These are phyloP conservation scores for Panus rudis DNA, from an alignment of 768 basidiomycete species.

Conservation along the genomic window DNA sequence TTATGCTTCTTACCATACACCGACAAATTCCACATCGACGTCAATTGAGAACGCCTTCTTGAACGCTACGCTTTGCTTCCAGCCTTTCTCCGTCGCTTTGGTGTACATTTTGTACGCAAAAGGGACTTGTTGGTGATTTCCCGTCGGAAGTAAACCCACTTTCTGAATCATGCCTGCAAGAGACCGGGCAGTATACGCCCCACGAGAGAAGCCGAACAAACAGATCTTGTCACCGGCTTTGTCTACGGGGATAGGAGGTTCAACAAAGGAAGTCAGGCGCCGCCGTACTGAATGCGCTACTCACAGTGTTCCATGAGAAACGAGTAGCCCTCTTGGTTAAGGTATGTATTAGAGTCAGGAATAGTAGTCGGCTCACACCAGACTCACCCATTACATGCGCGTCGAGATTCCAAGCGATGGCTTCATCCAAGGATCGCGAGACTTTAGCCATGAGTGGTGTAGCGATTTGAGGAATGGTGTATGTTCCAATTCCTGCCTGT, in stretches of 20 bases:
- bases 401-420: conserved; percentile 42
- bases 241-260: conserved; percentile 22
- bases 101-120: conserved; percentile 56
- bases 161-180: conserved; percentile 53
- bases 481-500: conserved; percentile 50
- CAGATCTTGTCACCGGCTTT: conserved; percentile 46
- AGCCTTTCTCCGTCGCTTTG: conserved; percentile 31
- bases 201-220: conserved; percentile 63
- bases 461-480: conserved; percentile 36
- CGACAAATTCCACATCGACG: conserved; percentile 65
- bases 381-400: conserved; percentile 38
- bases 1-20: conserved; percentile 49
- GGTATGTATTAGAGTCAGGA: neutral
- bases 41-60: conserved; percentile 71
- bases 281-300: conserved; percentile 3
- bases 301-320: conserved; percentile 56
- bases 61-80: conserved; percentile 43
- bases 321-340: conserved; percentile 40
- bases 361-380: neutral
- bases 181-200: conserved; percentile 46
- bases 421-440: conserved; percentile 38
- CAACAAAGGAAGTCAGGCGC: neutral
- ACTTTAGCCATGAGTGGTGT: conserved; percentile 37
- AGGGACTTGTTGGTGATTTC: conserved; percentile 40
- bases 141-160: conserved; percentile 28